These are phyloP conservation scores for Hortaea sp. DNA, from an alignment of 2,329 filamentous ascomycete species.

Conservation along the genomic window DNA sequence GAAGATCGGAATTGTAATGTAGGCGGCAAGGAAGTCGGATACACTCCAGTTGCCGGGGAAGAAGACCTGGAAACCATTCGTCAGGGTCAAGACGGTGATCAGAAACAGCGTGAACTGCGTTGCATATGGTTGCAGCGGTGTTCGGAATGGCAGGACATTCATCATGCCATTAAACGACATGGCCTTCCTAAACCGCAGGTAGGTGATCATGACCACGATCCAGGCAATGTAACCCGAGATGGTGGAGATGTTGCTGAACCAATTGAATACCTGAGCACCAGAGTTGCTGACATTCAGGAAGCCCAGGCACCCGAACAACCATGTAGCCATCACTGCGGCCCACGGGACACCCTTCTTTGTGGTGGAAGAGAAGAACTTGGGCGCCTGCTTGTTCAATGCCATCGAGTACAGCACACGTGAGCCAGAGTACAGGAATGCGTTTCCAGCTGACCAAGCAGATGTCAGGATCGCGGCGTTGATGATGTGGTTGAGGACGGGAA, in stretches of 20 bases:
- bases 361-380: slow-evolving; percentile 37
- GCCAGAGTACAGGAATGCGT: slow-evolving; percentile 45
- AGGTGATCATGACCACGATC: slow-evolving; percentile 35
- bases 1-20: slow-evolving; percentile 46
- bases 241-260: slow-evolving; percentile 25
- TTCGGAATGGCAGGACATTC: slow-evolving; percentile 41
- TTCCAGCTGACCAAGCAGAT: slow-evolving; percentile 50
- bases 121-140: slow-evolving; percentile 42
- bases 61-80: slow-evolving; percentile 49
- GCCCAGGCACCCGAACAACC: slow-evolving; percentile 26
- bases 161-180: slow-evolving; percentile 39
- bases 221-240: slow-evolving; percentile 29
- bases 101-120: slow-evolving; percentile 41
- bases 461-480: slow-evolving; percentile 62
- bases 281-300: slow-evolving; percentile 28
- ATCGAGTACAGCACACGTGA: slow-evolving; percentile 44
- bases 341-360: slow-evolving; percentile 43
- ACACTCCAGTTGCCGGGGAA: slow-evolving; percentile 36
- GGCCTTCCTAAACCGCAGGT: slow-evolving; percentile 42
- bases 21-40: slow-evolving; percentile 43
- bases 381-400: slow-evolving; percentile 56
- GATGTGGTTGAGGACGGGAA: slow-evolving; percentile 51
- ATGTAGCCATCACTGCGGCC: slow-evolving; percentile 35
- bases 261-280: slow-evolving; percentile 30
- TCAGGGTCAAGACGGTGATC: slow-evolving; percentile 41